Conservation (phyloP, 768 basidiomycete species). For the Boletus patriciae region DNA sequence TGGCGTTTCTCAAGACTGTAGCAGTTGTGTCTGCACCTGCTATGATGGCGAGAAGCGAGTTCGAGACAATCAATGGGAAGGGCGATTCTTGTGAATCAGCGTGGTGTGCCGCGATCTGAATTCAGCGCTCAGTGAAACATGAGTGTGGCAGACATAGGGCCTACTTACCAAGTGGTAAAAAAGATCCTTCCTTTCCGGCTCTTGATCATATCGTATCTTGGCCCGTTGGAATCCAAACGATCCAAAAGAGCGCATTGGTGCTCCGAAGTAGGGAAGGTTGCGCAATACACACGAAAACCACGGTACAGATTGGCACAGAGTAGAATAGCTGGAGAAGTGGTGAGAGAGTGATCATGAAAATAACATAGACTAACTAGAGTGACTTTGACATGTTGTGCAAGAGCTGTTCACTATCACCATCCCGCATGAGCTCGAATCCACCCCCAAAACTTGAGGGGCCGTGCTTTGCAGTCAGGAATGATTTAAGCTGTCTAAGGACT, state of each 20-base stretch:
- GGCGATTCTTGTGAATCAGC: constrained; percentile 27
- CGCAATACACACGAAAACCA: constrained; percentile 27
- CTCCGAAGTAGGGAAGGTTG: constrained; percentile 33
- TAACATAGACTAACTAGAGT: constrained; percentile 24
- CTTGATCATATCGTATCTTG: constrained; percentile 23
- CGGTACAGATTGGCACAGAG: constrained; percentile 19
- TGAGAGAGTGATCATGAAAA: constrained; percentile 5
- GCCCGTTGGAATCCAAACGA: constrained; percentile 28
- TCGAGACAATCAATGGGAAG: constrained; percentile 34
- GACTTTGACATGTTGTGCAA: constrained; percentile 31
- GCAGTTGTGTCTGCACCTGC: constrained; percentile 54
- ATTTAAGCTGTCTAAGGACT: not conserved
- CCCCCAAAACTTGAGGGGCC: constrained; percentile 35
- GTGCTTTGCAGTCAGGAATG: not conserved
- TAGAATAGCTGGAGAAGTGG: constrained; percentile 9
- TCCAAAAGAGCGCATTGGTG: constrained; percentile 29
- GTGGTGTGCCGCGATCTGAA: constrained; percentile 29
- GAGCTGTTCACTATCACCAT: constrained; percentile 35
- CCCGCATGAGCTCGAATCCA: constrained; percentile 38
- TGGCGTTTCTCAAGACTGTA: constrained; percentile 37
- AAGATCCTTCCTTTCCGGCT: constrained; percentile 25
- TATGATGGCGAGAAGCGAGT: constrained; percentile 40
- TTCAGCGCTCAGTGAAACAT: not conserved
- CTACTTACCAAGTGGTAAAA: constrained; percentile 46
- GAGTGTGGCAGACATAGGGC: not conserved